These are phyloP conservation scores for Xylariaceae sp. DNA, from an alignment of 2,329 filamentous ascomycete species.

Conservation along the genomic window DNA sequence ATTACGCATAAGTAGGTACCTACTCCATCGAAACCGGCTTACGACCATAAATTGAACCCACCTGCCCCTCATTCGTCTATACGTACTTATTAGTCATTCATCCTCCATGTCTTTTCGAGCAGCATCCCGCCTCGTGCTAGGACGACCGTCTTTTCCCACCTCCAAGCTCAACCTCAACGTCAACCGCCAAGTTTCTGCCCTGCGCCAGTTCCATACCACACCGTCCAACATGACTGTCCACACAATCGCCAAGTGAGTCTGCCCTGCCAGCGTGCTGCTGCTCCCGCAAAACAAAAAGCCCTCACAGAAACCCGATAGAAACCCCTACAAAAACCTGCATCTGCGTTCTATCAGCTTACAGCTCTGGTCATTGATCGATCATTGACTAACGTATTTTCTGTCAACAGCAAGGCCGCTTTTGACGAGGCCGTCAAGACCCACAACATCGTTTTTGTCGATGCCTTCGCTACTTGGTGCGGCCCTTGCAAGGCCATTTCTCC, in stretches of 20 bases:
- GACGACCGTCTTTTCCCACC: conserved; percentile 20
- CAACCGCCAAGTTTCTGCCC: conserved; percentile 15
- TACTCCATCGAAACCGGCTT: background rate
- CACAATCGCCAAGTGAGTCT: conserved; percentile 36
- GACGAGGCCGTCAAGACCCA: conserved; percentile 34
- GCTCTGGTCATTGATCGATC: background rate
- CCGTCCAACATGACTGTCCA: conserved; percentile 41
- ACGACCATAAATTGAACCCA: background rate
- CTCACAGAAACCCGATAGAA: no score
- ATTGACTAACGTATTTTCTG: background rate
- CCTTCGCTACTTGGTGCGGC: conserved; percentile 86
- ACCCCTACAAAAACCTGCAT: no score
- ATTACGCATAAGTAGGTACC: background rate
- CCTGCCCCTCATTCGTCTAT: conserved; percentile 16
- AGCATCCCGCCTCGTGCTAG: conserved; percentile 20
- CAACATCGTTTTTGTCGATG: conserved; percentile 73
- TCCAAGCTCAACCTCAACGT: conserved; percentile 1
- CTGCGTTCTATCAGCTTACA: background rate
- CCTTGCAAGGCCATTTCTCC: conserved; percentile 91
- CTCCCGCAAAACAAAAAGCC: background rate
- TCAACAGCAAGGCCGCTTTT: conserved; percentile 28
- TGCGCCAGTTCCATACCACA: conserved; percentile 36
- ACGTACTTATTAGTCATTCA: background rate
- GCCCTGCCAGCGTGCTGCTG: background rate
- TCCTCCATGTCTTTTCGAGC: conserved; percentile 23